A percentile compares a stretch with the other conserved stretches of the same genome.
phyloP scores from a whole-genome alignment of 345 rosid genomes.

The Euphorbia lathyris region DNA sequence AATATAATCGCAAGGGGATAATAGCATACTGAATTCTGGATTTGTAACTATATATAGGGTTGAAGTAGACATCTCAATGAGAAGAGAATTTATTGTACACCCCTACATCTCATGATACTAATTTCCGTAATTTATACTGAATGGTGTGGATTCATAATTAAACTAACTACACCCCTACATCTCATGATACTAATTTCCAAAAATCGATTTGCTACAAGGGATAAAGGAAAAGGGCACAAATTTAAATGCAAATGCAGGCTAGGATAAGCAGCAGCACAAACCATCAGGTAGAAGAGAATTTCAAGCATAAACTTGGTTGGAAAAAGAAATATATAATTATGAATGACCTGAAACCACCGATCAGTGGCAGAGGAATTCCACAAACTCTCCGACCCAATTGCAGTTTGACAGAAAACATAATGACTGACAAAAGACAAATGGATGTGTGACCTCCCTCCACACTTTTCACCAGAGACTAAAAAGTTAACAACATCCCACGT shows the following conservation, averaged over 20 bases:
- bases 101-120: too few species aligned
- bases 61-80: too few species aligned
- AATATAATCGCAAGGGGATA: too few species aligned
- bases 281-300: not conserved
- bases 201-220: too few species aligned
- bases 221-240: too few species aligned
- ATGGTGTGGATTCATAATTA: too few species aligned
- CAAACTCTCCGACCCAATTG: slow-evolving; percentile 12
- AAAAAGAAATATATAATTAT: not conserved
- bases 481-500: not conserved
- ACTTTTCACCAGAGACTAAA: slow-evolving; percentile 21
- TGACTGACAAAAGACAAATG: slow-evolving; percentile 11
- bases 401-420: slow-evolving; percentile 15
- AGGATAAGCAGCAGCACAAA: not conserved
- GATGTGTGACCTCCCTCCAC: slow-evolving; percentile 23
- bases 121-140: too few species aligned
- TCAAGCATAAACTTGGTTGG: not conserved
- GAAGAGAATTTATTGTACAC: too few species aligned
- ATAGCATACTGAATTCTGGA: too few species aligned
- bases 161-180: too few species aligned
- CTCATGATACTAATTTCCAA: too few species aligned
- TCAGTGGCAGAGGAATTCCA: slow-evolving; percentile 25
- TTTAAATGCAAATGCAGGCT: not conserved
- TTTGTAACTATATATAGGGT: too few species aligned
- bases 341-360: slow-evolving; percentile 37